Conservation (phyloP, 2,329 filamentous ascomycete genomes). For the Lasiodiplodia citricola region DNA sequence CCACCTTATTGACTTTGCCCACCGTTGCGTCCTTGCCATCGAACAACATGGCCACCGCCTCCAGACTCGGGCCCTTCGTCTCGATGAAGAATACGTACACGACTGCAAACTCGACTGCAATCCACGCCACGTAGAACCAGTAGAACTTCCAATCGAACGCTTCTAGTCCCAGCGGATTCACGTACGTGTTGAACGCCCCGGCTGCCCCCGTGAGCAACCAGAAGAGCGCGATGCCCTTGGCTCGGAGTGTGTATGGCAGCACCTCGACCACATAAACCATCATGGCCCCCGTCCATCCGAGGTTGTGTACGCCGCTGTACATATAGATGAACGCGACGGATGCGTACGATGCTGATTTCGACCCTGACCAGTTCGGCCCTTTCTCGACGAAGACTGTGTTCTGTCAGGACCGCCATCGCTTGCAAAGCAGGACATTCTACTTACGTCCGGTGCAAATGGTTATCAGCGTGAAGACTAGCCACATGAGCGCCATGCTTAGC, state of each 20-base stretch:
- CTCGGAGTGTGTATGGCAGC: conserved; percentile 52
- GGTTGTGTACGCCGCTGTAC: conserved; percentile 34
- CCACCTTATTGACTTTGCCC: conserved; percentile 19
- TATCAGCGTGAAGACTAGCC: conserved; percentile 42
- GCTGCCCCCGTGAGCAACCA: conserved; percentile 53
- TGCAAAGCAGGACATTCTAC: neutral
- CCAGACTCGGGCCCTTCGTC: conserved; percentile 35
- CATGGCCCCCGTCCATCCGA: conserved; percentile 42
- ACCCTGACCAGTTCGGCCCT: conserved; percentile 4
- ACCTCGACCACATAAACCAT: conserved; percentile 55
- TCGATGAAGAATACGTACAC: conserved; percentile 37
- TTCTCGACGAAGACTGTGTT: conserved; percentile 19
- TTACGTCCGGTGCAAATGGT: conserved; percentile 23
- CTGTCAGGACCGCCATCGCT: neutral
- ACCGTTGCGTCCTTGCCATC: conserved; percentile 31
- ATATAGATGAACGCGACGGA: conserved; percentile 36
- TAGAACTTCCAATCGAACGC: conserved; percentile 52
- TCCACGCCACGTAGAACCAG: conserved; percentile 37
- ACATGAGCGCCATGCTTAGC: conserved; percentile 46
- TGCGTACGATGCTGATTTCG: conserved; percentile 31
- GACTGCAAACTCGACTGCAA: conserved; percentile 17
- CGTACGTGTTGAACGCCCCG: conserved; percentile 51
- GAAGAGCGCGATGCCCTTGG: conserved; percentile 52
- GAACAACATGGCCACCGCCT: conserved; percentile 36
- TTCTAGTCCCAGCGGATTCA: conserved; percentile 50